Evolutionary conservation across 1,139 yeast species (phyloP).

Genomic region (Yamadazyma jaroonii): DNA sequence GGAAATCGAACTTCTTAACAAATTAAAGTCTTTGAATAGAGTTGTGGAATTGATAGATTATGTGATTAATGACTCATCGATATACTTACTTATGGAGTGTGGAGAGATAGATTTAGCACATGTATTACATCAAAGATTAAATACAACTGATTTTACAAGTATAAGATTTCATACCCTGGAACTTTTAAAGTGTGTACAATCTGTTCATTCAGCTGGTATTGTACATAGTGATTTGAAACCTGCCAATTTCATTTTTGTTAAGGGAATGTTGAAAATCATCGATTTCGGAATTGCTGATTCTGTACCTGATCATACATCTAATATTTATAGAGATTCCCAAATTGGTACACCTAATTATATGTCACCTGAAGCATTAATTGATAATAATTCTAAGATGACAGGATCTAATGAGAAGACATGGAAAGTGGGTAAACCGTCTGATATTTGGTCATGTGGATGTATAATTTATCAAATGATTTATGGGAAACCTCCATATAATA

Average conservation of each 20-base stretch:
- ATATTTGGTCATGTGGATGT: slow-evolving; percentile 98
- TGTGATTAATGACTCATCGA: slow-evolving; percentile 60
- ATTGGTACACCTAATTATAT: slow-evolving; percentile 96
- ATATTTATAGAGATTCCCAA: slow-evolving; percentile 85
- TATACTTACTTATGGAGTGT: slow-evolving; percentile 87
- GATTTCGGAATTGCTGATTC: slow-evolving; percentile 97
- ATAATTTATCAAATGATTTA: slow-evolving; percentile 94
- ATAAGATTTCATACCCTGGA: slow-evolving; percentile 81
- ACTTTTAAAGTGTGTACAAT: slow-evolving; percentile 76
- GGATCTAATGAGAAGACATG: slow-evolving; percentile 46
- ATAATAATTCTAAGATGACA: slow-evolving; percentile 21
- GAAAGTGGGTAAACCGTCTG: slow-evolving; percentile 95
- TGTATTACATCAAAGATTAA: slow-evolving; percentile 60
- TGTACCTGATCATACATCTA: slow-evolving; percentile 89
- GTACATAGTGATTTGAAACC: slow-evolving; percentile 96
- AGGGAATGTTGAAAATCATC: slow-evolving; percentile 80
- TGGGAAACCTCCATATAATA: slow-evolving; percentile 89
- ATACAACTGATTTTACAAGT: slow-evolving; percentile 65
- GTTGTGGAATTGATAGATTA: slow-evolving; percentile 80
- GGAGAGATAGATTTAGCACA: slow-evolving; percentile 92
- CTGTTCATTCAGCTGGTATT: slow-evolving; percentile 83
- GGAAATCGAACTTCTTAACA: slow-evolving; percentile 73
- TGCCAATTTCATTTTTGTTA: slow-evolving; percentile 86
- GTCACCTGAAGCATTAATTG: slow-evolving; percentile 95
- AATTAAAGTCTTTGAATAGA: slow-evolving; percentile 59